Percentiles rank a stretch among this genome's conserved stretches.
These are phyloP conservation scores for Leishmania turanica DNA, from an alignment of 208 protist genomes.

Conservation along the genomic window DNA sequence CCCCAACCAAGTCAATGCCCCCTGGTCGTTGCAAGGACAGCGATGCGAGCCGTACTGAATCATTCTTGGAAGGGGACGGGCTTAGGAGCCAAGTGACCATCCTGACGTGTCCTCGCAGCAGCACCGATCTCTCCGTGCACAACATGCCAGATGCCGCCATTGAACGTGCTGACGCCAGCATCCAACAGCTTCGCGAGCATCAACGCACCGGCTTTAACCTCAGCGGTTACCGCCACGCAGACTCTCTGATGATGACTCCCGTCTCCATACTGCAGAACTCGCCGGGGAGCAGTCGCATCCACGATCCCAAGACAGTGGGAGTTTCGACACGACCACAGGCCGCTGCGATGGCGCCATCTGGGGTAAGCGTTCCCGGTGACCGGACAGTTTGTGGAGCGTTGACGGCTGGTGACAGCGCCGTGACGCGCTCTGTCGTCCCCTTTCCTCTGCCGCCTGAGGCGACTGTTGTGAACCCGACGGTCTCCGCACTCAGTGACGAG, in stretches of 20 bases:
- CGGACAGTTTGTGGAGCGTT: too few relatives aligned
- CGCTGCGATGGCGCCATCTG: not conserved
- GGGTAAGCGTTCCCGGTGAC: too few relatives aligned
- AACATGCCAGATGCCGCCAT: not conserved
- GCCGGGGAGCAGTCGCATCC: not conserved
- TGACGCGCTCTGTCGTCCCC: too few relatives aligned
- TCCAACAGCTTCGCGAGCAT: not conserved
- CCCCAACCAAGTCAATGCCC: not conserved
- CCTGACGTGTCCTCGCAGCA: constrained; percentile 6
- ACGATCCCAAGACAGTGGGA: not conserved
- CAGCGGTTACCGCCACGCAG: not conserved
- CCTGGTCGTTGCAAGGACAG: not conserved
- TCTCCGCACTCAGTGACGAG: not conserved
- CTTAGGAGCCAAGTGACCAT: constrained; percentile 14
- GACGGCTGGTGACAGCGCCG: not conserved
- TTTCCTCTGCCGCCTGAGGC: not conserved
- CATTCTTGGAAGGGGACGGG: not conserved
- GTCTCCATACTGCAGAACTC: constrained; percentile 16
- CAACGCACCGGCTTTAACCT: not conserved
- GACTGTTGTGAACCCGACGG: not conserved
- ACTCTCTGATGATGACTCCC: not conserved
- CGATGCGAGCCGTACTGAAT: not conserved
- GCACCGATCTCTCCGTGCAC: constrained; percentile 5
- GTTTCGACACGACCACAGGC: not conserved
- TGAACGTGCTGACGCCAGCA: not conserved